phyloP scores from a whole-genome alignment of 768 basidiomycete species.

The Saitozyma podzolica region DNA sequence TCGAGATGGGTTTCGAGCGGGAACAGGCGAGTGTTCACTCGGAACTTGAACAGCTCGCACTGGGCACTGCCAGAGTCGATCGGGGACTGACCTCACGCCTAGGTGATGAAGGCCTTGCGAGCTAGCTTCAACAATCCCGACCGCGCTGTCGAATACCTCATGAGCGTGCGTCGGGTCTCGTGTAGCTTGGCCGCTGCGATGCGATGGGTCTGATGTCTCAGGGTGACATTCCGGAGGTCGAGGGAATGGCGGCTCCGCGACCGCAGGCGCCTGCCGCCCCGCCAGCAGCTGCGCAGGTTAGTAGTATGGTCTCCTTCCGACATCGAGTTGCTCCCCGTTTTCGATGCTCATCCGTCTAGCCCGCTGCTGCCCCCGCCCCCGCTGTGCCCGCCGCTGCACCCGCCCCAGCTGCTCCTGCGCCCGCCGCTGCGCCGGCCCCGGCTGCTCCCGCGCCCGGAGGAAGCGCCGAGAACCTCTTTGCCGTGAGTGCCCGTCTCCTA shows the following conservation, averaged over 20 bases:
- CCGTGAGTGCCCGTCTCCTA: conserved; percentile 56
- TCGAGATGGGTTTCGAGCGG: conserved; percentile 89
- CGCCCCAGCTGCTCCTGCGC: conserved; percentile 54
- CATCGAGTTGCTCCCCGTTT: too few relatives aligned
- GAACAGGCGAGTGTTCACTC: conserved; percentile 39
- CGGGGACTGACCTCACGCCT: conserved; percentile 49
- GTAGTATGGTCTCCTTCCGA: too few relatives aligned
- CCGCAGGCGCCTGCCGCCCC: conserved; percentile 2
- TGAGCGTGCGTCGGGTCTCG: conserved; percentile 65
- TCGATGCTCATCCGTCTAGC: too few relatives aligned
- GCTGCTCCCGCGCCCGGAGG: conserved; percentile 48
- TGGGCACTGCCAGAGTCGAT: too few relatives aligned
- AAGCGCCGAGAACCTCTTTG: conserved; percentile 80
- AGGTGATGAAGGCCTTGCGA: conserved; percentile 78
- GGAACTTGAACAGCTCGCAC: too few relatives aligned
- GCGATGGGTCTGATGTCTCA: conserved; percentile 13
- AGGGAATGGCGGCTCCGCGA: conserved; percentile 17
- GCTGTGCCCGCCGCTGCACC: conserved; percentile 56
- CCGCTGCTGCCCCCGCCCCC: conserved; percentile 49
- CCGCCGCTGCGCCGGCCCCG: conserved; percentile 48
- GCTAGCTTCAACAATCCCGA: conserved; percentile 98
- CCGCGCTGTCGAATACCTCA: conserved; percentile 95
- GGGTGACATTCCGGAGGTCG: conserved; percentile 38
- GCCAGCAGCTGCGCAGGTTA: conserved; percentile 27
- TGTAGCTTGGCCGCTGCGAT: neutral